A percentile compares a stretch with the other conserved stretches of the same genome.
These are phyloP conservation scores for Thalassia testudinum DNA, from an alignment of 116 monocot genomes.

Conservation along the genomic window DNA sequence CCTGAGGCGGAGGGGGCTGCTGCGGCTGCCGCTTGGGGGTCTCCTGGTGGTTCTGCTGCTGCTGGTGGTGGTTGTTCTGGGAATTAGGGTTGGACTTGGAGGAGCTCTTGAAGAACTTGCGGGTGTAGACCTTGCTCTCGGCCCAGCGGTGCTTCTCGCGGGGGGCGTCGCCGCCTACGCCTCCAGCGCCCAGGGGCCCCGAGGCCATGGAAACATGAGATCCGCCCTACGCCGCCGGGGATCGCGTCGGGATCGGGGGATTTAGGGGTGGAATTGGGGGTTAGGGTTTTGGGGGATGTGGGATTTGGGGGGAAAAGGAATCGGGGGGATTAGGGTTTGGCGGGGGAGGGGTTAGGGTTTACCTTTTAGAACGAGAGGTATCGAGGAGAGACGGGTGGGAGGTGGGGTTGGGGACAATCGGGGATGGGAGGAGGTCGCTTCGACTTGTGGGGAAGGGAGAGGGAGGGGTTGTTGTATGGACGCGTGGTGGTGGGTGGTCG, in stretches of 20 bases:
- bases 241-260: not conserved
- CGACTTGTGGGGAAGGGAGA: too few species aligned
- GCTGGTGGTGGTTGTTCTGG: slow-evolving; percentile 4
- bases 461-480: too few species aligned
- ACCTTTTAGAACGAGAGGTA: not conserved
- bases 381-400: not conserved
- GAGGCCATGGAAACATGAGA: slow-evolving; percentile 50
- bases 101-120: slow-evolving; percentile 3
- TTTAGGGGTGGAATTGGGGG: not conserved
- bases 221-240: not conserved
- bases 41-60: not conserved
- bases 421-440: too few species aligned
- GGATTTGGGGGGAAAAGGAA: too few species aligned
- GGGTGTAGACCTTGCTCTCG: slow-evolving; percentile 16
- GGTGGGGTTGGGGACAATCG: not conserved
- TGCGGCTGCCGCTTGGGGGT: slow-evolving; percentile 14
- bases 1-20: slow-evolving; percentile 8
- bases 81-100: slow-evolving; percentile 16
- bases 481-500: too few species aligned
- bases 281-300: not conserved
- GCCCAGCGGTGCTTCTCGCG: slow-evolving; percentile 10
- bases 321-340: not conserved
- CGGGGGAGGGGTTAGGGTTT: not conserved
- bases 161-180: slow-evolving; percentile 18
- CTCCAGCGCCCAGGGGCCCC: slow-evolving; percentile 23